Evolutionary conservation across 176 grass and related monocot genomes (phyloP).

Genomic region (Bromus sterilis): DNA sequence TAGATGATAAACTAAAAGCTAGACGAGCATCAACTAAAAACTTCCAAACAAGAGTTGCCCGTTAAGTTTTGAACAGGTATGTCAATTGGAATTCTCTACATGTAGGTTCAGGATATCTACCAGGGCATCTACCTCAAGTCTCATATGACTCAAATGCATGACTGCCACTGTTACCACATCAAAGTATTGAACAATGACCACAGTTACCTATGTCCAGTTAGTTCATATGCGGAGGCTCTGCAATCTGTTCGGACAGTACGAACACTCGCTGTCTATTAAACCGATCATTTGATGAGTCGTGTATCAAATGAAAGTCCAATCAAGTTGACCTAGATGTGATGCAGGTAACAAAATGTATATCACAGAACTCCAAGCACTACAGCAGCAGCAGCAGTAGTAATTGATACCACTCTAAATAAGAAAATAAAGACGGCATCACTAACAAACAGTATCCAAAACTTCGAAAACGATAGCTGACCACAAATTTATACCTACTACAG

Average conservation of each 20-base stretch:
- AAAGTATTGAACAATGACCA: background rate
- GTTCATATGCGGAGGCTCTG: background rate
- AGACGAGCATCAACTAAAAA: background rate
- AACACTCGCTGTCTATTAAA: background rate
- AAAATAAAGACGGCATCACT: background rate
- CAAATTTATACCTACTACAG: background rate
- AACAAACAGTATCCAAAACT: background rate
- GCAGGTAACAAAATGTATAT: background rate
- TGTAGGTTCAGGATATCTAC: background rate
- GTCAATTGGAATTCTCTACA: background rate
- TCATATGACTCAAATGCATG: background rate
- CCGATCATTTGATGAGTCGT: background rate
- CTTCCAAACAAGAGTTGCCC: background rate
- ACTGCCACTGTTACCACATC: background rate
- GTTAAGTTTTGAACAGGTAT: background rate
- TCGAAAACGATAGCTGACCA: background rate
- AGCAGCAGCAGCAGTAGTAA: background rate
- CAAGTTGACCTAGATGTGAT: background rate
- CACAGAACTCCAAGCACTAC: background rate
- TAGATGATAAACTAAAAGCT: too few relatives aligned
- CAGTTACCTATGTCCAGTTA: background rate
- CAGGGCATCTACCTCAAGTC: background rate
- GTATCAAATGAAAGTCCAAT: background rate
- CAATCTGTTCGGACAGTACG: background rate
- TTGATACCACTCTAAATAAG: background rate